Evolutionary conservation across 1,139 yeast species (phyloP).

Genomic region (Candida labiduridarum): DNA sequence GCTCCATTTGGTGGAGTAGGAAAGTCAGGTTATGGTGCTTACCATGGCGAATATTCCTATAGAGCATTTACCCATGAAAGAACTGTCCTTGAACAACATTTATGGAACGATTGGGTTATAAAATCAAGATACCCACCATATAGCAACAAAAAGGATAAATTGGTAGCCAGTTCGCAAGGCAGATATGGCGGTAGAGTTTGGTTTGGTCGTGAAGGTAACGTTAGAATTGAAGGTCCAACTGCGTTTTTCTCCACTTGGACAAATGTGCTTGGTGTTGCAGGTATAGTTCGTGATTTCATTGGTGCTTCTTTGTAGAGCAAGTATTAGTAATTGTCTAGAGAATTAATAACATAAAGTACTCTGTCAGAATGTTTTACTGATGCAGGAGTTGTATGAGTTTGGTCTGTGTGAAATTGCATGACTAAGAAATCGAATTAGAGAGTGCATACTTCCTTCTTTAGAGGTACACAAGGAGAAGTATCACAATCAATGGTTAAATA

Average conservation of each 20-base stretch:
- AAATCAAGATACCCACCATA: conserved; percentile 73
- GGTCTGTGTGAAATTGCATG: too few species aligned
- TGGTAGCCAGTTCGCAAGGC: conserved; percentile 25
- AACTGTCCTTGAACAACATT: conserved; percentile 66
- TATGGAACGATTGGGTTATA: conserved; percentile 62
- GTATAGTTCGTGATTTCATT: conserved; percentile 12
- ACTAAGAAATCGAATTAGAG: too few species aligned
- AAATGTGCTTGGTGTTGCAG: conserved; percentile 23
- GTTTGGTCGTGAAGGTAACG: conserved; percentile 41
- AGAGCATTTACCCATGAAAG: conserved; percentile 76
- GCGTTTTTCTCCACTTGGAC: conserved; percentile 34
- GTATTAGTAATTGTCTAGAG: neutral
- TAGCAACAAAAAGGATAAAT: conserved; percentile 31
- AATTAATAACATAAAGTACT: too few species aligned
- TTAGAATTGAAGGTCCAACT: conserved; percentile 38
- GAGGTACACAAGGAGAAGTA: too few species aligned
- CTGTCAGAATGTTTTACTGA: too few species aligned
- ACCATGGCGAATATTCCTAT: conserved; percentile 78
- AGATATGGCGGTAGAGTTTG: conserved; percentile 28
- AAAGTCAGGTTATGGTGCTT: conserved; percentile 73
- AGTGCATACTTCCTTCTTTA: too few species aligned
- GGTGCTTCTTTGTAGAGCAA: conserved; percentile 4
- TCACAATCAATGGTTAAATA: too few species aligned
- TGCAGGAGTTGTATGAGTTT: too few species aligned
- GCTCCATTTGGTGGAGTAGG: conserved; percentile 96